Base-by-base conservation (phyloP, 208 protist species). In the Vickermania ingenoplastis region DNA sequence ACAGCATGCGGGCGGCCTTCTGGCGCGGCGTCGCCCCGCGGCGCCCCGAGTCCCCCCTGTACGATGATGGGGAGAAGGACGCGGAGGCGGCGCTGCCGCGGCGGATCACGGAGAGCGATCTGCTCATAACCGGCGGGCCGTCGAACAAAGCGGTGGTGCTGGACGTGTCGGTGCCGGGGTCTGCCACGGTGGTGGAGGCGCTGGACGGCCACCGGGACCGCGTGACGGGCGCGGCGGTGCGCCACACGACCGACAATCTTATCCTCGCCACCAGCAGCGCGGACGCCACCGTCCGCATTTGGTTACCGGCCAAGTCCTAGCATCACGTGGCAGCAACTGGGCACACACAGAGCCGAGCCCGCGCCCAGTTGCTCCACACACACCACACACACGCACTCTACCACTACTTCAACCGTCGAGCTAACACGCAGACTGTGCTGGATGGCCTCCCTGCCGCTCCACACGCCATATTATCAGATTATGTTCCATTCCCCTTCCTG, bases 1-100 rank as follows among this genome's bases (percentile, higher is more conserved):
- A 69, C 67, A 71, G 64, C 13, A 65, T 81, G 53, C 75, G 70
- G 49, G 75, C 77, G 3, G 77, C 73, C 17, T 94, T 94, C 53
- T 94, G 87, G 84, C 82, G 73, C 41, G 87, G 87, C 31, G 67
- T 80, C 24, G 75, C 67, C 23, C 13, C 13, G 25, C 71, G 70
- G 27, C 84, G 86, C 65, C 48, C 73, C 30, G 71, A 84, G 53
- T 75, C 85, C 13, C 81, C 88, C 0, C 64, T 75, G 4, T 90
- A 91, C 57, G 88, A 94, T 59, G 88, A 94, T 60, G 81, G 73
- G 3, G 87, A 94, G 70, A 83, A 83, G 72, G 88, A 94, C 55
- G 63, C 61, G 14, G 75, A 91, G 65, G 41, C 56, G 58, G 65
- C 61, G 26, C 64, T 61, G 30, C 30, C 28, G 41, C 78, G 87